phyloP scores from a whole-genome alignment of 768 basidiomycete species.

The Pulveroboletus ravenelii region DNA sequence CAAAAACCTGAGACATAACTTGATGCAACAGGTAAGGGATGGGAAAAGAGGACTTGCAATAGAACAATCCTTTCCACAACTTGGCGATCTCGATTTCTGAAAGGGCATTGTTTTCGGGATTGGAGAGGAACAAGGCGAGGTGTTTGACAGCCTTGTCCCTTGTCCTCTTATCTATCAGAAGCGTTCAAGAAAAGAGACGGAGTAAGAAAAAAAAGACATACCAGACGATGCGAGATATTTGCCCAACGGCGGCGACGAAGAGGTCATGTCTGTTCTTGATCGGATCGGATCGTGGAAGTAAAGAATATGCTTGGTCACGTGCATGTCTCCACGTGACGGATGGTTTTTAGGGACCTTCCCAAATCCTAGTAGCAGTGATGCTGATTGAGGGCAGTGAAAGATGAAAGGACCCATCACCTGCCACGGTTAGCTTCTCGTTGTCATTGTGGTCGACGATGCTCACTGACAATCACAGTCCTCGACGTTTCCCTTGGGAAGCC shows the following conservation, averaged over 20 bases:
- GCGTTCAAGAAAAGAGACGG: not conserved
- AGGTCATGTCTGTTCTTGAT: slow-evolving; percentile 29
- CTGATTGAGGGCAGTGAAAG: too few species aligned
- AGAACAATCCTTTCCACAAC: slow-evolving; percentile 97
- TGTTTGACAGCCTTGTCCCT: slow-evolving; percentile 88
- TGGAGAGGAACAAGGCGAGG: slow-evolving; percentile 74
- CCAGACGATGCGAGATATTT: slow-evolving; percentile 93
- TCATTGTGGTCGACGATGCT: not conserved
- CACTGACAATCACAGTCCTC: slow-evolving; percentile 51
- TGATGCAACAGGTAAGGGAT: not conserved
- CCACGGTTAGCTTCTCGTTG: slow-evolving; percentile 56
- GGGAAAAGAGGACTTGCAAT: slow-evolving; percentile 52
- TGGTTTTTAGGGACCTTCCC: too few species aligned
- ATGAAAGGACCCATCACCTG: slow-evolving; percentile 85
- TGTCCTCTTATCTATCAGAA: slow-evolving; percentile 71
- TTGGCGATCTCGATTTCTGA: slow-evolving; percentile 79
- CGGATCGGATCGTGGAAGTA: slow-evolving; percentile 21
- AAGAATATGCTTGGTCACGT: not conserved
- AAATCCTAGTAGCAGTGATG: too few species aligned
- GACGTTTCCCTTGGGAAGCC: slow-evolving; percentile 84
- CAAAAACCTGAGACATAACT: slow-evolving; percentile 69
- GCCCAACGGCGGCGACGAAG: slow-evolving; percentile 57
- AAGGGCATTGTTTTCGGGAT: slow-evolving; percentile 51
- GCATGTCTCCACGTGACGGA: too few species aligned
- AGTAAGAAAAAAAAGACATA: slow-evolving; percentile 30